A percentile compares a stretch with the other conserved stretches of the same genome.
phyloP scores from a whole-genome alignment of 495 filamentous ascomycete genomes.

The Baudoinia panamericana region DNA sequence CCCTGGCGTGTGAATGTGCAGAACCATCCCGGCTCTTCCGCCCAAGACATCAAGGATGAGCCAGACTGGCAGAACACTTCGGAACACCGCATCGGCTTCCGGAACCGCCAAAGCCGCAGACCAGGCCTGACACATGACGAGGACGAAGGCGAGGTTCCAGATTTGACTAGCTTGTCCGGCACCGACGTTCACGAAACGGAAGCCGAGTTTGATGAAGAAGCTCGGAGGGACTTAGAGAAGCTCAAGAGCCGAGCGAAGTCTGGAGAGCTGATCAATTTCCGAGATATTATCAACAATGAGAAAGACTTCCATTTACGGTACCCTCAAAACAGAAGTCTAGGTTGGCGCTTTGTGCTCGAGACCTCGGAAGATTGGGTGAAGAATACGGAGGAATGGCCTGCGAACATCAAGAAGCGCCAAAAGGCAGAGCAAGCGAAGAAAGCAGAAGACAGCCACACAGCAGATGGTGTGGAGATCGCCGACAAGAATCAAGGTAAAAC shows the following conservation, averaged over 20 bases:
- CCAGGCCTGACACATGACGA: slow-evolving; percentile 20
- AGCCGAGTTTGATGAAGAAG: slow-evolving; percentile 3
- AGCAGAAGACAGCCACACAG: slow-evolving; percentile 6
- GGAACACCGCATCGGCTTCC: slow-evolving; percentile 17
- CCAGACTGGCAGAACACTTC: slow-evolving; percentile 15
- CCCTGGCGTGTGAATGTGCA: slow-evolving; percentile 12
- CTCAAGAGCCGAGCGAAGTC: slow-evolving; percentile 4
- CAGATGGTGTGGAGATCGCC: background rate
- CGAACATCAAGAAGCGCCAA: slow-evolving; percentile 19
- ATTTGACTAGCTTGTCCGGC: background rate
- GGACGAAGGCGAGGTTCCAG: slow-evolving; percentile 7
- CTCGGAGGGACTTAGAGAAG: slow-evolving; percentile 1
- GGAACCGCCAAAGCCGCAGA: slow-evolving; percentile 12
- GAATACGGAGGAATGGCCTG: slow-evolving; percentile 17
- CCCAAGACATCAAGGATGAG: slow-evolving; percentile 15
- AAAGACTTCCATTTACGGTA: slow-evolving; percentile 12
- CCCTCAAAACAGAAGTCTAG: slow-evolving; percentile 10
- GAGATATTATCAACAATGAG: slow-evolving; percentile 10
- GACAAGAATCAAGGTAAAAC: slow-evolving; percentile 8
- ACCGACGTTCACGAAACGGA: background rate
- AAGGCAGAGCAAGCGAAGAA: slow-evolving; percentile 17
- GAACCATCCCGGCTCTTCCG: slow-evolving; percentile 17
- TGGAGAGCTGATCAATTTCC: slow-evolving; percentile 16
- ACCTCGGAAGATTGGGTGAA: slow-evolving; percentile 18
- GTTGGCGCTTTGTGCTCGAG: slow-evolving; percentile 17